A percentile compares a stretch with the other conserved stretches of the same genome.
phyloP scores from a whole-genome alignment of 495 filamentous ascomycete genomes.

The Podospora anserina region DNA sequence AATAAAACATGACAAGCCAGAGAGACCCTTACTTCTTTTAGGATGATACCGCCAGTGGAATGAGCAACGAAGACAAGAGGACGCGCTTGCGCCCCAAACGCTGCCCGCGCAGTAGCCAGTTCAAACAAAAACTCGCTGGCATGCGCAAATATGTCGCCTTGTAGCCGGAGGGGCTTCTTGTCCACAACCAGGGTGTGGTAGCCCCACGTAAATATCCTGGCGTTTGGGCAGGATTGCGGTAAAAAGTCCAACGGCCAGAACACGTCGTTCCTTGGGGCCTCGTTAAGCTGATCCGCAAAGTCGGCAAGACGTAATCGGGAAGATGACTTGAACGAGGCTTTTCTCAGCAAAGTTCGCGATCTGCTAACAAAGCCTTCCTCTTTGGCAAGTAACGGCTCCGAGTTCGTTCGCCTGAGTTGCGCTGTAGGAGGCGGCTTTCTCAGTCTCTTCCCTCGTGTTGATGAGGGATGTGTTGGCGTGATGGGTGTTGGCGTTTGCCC shows the following conservation, averaged over 20 bases:
- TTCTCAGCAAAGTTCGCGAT: constrained; percentile 16
- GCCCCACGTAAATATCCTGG: constrained; percentile 38
- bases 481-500: constrained; percentile 17
- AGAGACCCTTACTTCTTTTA: constrained; percentile 35
- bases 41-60: constrained; percentile 38
- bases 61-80: constrained; percentile 38
- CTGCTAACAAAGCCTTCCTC: constrained; percentile 9
- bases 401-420: constrained; percentile 17
- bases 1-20: neutral
- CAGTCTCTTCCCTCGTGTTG: constrained; percentile 17
- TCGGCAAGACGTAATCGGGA: constrained; percentile 22
- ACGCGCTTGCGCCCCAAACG: constrained; percentile 14
- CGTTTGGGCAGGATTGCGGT: constrained; percentile 33
- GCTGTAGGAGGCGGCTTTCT: constrained; percentile 20
- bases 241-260: constrained; percentile 41
- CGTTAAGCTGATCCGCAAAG: constrained; percentile 3
- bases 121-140: constrained; percentile 33
- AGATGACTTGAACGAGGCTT: constrained; percentile 27
- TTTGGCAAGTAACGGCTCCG: constrained; percentile 21
- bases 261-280: constrained; percentile 15
- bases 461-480: constrained; percentile 12
- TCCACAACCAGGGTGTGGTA: constrained; percentile 32
- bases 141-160: constrained; percentile 36
- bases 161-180: constrained; percentile 29
- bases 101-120: constrained; percentile 22